phyloP scores from a whole-genome alignment of 495 filamentous ascomycete genomes.

The Paragyromitra xinjiangensis region DNA sequence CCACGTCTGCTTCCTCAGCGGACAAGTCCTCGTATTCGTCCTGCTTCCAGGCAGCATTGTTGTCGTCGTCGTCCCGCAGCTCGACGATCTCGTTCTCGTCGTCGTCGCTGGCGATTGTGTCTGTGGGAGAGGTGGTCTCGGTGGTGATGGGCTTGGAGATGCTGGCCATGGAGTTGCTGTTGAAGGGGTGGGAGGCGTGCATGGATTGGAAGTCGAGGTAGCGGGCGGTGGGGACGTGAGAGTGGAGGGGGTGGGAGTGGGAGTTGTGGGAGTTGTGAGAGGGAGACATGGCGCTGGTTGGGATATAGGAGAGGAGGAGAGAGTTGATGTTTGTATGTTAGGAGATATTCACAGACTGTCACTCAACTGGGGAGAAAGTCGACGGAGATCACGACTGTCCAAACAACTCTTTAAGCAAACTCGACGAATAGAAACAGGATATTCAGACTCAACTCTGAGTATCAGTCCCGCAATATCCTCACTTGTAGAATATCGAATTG shows the following conservation, averaged over 20 bases:
- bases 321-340: background rate
- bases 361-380: background rate
- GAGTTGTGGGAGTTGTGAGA: constrained; percentile 10
- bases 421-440: background rate
- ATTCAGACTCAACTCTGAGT: background rate
- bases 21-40: constrained; percentile 57
- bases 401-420: no score
- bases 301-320: background rate
- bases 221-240: constrained; percentile 4
- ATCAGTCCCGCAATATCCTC: background rate
- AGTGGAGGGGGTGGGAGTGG: background rate
- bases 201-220: constrained; percentile 46
- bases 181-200: constrained; percentile 49
- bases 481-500: no score
- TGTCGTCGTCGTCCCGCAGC: constrained; percentile 19
- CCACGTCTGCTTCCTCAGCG: constrained; percentile 48
- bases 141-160: constrained; percentile 32
- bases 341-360: constrained; percentile 3
- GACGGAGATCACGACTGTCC: background rate
- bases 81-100: constrained; percentile 44
- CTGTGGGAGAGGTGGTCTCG: constrained; percentile 32
- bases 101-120: constrained; percentile 24
- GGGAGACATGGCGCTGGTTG: background rate
- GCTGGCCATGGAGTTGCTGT: constrained; percentile 38
- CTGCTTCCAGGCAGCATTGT: constrained; percentile 46